These are phyloP conservation scores for Coemansia sp. DNA, from an alignment of 192 early-diverging fungal genomes.

Conservation along the genomic window DNA sequence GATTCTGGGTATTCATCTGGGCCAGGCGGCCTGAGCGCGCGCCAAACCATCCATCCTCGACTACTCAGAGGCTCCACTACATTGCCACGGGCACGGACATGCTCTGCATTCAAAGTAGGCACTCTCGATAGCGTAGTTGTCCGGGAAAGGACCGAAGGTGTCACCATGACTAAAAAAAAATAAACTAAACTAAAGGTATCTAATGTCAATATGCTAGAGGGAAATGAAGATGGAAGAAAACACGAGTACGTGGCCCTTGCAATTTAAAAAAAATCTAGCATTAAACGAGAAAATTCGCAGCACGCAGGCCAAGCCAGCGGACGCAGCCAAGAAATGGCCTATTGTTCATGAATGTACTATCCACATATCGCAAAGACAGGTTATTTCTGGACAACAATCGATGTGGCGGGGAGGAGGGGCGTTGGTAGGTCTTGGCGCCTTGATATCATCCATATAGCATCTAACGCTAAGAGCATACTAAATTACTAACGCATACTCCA, in stretches of 20 bases:
- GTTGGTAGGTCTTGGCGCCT: constrained; percentile 3
- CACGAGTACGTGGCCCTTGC: neutral
- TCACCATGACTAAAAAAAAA: neutral
- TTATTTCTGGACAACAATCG: constrained; percentile 8
- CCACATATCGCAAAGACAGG: neutral
- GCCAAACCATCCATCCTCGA: neutral
- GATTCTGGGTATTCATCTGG: neutral
- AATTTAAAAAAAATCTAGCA: neutral
- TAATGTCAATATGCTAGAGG: neutral
- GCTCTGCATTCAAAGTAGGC: neutral
- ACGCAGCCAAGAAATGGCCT: neutral
- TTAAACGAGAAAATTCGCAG: neutral
- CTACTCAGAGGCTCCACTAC: neutral
- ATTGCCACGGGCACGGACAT: neutral
- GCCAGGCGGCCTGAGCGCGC: neutral
- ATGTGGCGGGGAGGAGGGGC: neutral
- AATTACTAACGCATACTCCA: neutral
- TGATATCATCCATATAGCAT: neutral
- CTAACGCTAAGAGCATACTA: neutral
- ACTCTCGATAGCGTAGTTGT: neutral
- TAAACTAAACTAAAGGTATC: neutral
- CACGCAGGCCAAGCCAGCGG: neutral
- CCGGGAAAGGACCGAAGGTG: neutral
- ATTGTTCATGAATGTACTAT: neutral
- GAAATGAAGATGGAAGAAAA: neutral